Base-by-base conservation (phyloP, 352 stramenopile species). In the Phytopythium montanum region DNA sequence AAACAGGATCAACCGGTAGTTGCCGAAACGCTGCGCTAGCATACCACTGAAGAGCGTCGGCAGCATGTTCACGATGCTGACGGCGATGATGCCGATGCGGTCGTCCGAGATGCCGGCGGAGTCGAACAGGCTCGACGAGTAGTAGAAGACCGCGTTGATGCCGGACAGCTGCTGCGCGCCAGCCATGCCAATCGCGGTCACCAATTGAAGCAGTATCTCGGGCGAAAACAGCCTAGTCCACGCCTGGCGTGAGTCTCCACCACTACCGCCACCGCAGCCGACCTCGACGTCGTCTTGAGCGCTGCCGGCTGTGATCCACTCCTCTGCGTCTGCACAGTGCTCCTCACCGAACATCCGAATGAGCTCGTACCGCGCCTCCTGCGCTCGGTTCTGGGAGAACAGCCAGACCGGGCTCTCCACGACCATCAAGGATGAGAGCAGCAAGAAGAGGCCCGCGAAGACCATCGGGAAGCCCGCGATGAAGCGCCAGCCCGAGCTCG, bases 101-200 rank as follows among this genome's bases (percentile, higher is more conserved):
- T 69, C 65, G 52, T 89, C 81, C 0, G 62, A 52, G 41, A 91
- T 73, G 7, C 81, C 81, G 9, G 79, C 78, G 31, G 79, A 61
- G 28, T 72, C 80, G 55, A 89, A 91, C 19, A 89, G 66, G 9
- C 62, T 62, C 19, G 75, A 86, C 26, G 81, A 89, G 61, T 91
- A 91, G 55, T 86, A 81, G 60, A 88, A 89, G 13, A 89, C 73
- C 34, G 75, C 81, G 52, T 86, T 91, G 68, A 91, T 72, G 29
- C 78, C 81, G 1, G 74, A 82, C 41, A 90, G 70, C 50, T 88
- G 80, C 54, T 85, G 73, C 0, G 70, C 60, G 13, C 64, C 59
- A 5, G 68, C 67, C 31, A 88, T 61, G 5, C 66, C 72, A 45
- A 85, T 74, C 0, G 76, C 76, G 16, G 80, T 63, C 7, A 88